Conservation (phyloP, 176 grass and related monocot species). For the Cenchrus purpureus region DNA sequence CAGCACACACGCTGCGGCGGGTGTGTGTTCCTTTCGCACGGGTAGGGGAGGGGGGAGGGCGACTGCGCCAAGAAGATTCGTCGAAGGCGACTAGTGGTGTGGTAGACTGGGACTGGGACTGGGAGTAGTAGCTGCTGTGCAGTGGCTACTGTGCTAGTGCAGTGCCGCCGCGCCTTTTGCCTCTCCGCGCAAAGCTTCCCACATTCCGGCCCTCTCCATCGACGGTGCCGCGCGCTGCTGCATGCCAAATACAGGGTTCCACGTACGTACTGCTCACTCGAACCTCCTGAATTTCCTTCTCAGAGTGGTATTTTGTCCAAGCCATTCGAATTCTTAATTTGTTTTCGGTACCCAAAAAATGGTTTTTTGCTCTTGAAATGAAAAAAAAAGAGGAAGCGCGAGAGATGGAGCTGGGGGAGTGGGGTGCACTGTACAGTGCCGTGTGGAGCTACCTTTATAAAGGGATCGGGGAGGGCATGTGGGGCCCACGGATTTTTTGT, state of each 20-base stretch:
- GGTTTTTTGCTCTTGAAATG: neutral
- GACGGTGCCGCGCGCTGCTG: neutral
- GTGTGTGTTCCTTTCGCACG: conserved; percentile 30
- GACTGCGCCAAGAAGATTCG: conserved; percentile 50
- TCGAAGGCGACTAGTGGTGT: conserved; percentile 21
- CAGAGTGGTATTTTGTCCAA: too few species aligned
- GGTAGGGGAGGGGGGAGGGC: neutral
- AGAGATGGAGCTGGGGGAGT: conserved; percentile 21
- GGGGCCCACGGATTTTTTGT: conserved; percentile 33
- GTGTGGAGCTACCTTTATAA: conserved; percentile 56
- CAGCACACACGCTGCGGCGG: neutral
- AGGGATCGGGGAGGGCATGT: neutral
- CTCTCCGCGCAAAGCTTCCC: neutral
- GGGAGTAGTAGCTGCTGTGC: too few species aligned
- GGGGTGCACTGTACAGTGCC: conserved; percentile 43
- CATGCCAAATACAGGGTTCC: neutral
- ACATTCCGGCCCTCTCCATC: neutral
- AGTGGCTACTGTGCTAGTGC: too few species aligned
- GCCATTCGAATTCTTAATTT: neutral
- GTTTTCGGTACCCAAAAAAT: neutral
- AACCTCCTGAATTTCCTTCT: neutral
- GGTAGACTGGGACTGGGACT: neutral
- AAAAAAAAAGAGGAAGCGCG: neutral
- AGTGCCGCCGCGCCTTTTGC: neutral
- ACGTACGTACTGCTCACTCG: neutral